These are phyloP conservation scores for Fusarium neocosmosporiellum DNA, from an alignment of 2,329 filamentous ascomycete species.

Conservation along the genomic window DNA sequence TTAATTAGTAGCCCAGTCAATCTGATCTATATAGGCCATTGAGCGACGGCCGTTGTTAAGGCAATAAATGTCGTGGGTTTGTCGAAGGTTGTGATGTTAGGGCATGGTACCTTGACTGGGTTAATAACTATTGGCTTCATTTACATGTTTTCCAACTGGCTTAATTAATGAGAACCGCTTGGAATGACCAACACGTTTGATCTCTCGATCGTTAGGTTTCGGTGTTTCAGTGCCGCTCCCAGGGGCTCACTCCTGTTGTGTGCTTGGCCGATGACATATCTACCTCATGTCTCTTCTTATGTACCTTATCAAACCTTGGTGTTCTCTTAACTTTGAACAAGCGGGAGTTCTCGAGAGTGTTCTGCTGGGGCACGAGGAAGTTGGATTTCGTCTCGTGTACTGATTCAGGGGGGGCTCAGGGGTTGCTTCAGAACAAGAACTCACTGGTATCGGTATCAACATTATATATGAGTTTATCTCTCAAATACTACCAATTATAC, in stretches of 20 bases:
- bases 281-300: background rate
- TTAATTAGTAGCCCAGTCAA: background rate
- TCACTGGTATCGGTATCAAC: background rate
- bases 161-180: background rate
- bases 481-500: background rate
- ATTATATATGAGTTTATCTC: background rate
- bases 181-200: background rate
- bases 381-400: constrained; percentile 58
- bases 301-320: constrained; percentile 41
- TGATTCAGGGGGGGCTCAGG: constrained; percentile 44
- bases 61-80: background rate
- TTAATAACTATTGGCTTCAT: background rate
- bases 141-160: too few relatives aligned
- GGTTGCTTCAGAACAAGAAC: background rate
- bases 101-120: background rate
- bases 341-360: constrained; percentile 55
- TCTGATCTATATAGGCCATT: background rate
- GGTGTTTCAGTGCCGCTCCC: background rate
- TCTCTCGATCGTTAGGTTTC: background rate
- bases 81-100: background rate
- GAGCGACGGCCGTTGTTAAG: background rate
- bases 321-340: constrained; percentile 48
- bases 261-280: constrained; percentile 54
- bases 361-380: constrained; percentile 53
- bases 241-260: constrained; percentile 53